Evolutionary conservation across 2,329 filamentous ascomycete genomes (phyloP), one percentile per base, ranked within the genome.

Genomic region (Aureobasidium sp.): DNA sequence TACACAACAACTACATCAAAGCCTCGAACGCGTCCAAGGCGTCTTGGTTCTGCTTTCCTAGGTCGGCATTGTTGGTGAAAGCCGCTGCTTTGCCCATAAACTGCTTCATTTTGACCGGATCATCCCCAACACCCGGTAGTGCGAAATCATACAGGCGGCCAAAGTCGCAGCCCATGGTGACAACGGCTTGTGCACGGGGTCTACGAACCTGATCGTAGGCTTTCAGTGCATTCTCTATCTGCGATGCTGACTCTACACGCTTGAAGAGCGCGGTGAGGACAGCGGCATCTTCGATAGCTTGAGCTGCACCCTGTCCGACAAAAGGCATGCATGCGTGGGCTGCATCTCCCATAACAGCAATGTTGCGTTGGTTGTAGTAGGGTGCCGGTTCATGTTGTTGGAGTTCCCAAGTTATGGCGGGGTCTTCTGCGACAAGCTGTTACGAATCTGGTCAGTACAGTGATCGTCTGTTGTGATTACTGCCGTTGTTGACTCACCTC

Each of bases 221-320:
- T 37, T 60, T 48, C 19, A 72, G 68, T 17, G 68, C 67, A 6
- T 67, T 53, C 9, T 62, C 63, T 5, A 60, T 60, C 39, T 64
- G 59, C 9, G 60, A 58, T 19, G 33, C 4, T 1, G 61, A 54
- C 9, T 59, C 59, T n/a, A 62, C n/a, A 24, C 44, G 24, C 24
- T 49, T n/a, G 47, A 75, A 68, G 2, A 76, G 66, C 15, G 68
- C 64, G 12, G 69, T 67, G 6, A 75, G 67, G 8, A 75, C 69
- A 0, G 71, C 67, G 1, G 69, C 70, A 56, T 76, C 73, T 62
- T 77, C 75, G 22, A 77, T 69, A 0, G 73, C 71, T 67, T 74
- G 71, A 3, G 71, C 70, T 0, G 71, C 73, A 7, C 74, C 74
- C 8, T 74, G 67, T 3, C 72, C 74, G 4, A 73, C 73, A 50